phyloP scores from a whole-genome alignment of 176 grass and related monocot species.

The Ensete ventricosum region DNA sequence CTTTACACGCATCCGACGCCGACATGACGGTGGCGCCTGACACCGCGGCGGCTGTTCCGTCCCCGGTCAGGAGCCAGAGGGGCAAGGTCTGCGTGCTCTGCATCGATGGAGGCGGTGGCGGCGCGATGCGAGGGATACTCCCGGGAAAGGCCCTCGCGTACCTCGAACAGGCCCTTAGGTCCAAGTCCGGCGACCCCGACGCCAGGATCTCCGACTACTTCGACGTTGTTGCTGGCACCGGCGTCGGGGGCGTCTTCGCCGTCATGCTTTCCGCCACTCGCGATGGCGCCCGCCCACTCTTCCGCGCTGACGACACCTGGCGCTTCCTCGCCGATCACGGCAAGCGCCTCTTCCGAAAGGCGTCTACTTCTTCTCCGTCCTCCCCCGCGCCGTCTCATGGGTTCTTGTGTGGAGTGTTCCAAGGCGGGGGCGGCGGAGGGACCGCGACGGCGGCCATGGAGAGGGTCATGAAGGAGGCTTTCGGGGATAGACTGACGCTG shows the following conservation, averaged over 20 bases:
- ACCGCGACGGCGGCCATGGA: slow-evolving; percentile 43
- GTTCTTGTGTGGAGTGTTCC: neutral
- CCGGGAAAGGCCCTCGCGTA: slow-evolving; percentile 69
- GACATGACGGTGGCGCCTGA: neutral
- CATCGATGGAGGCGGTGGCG: slow-evolving; percentile 66
- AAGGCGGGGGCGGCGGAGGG: slow-evolving; percentile 20
- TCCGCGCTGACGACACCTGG: slow-evolving; percentile 79
- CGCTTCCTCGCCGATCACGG: slow-evolving; percentile 66
- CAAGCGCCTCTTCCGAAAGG: slow-evolving; percentile 38
- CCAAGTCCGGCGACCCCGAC: slow-evolving; percentile 48
- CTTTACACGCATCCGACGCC: slow-evolving; percentile 32
- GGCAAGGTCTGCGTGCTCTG: slow-evolving; percentile 87
- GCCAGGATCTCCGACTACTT: slow-evolving; percentile 87
- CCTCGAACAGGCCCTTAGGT: slow-evolving; percentile 61
- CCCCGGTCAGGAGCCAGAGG: slow-evolving; percentile 41
- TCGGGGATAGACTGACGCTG: slow-evolving; percentile 71
- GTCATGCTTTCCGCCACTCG: slow-evolving; percentile 84
- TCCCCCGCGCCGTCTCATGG: slow-evolving; percentile 7
- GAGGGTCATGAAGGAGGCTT: slow-evolving; percentile 51
- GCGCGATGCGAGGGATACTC: slow-evolving; percentile 50
- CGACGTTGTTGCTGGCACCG: slow-evolving; percentile 77
- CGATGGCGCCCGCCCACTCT: slow-evolving; percentile 41
- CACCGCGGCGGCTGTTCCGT: neutral
- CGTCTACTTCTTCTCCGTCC: slow-evolving; percentile 26
- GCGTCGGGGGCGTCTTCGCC: slow-evolving; percentile 72